Base-by-base conservation (phyloP, 139 green algal species). In the Astrephomene gubernaculifera region DNA sequence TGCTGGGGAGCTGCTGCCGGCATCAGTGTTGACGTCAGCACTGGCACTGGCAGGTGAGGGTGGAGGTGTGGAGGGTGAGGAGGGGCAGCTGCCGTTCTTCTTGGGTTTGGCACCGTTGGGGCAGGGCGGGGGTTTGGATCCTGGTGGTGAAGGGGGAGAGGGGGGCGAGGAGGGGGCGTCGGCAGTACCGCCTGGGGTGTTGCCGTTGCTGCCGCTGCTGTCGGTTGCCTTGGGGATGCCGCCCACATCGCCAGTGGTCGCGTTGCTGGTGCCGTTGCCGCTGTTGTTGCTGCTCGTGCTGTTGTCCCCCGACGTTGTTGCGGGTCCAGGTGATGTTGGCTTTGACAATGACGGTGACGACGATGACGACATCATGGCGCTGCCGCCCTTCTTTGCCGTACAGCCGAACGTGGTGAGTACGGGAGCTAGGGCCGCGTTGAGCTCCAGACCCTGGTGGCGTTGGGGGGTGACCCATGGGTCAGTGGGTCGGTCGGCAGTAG, bases 351-450 rank as follows among this genome's bases (percentile, higher is more conserved):
- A 5, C n/a, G 57, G 17, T n/a, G 57, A 5, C 21, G 29, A 24
- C 5, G 57, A 24, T 65, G 21, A 9, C 57, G 14, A 24, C 5
- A 12, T 12, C 49, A 57, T 12, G 49, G 49, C 49, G 14, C 14
- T n/a, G 14, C 14, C 57, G 5, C 14, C 57, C 21, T 19, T n/a
- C 17, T 9, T n/a, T 8, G 17, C 57, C 21, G 57, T n/a, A 25
- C 76, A 83, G 57, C 60, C 60, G 76, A 45, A 72, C 1, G 39
- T 21, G 12, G 29, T 60, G 3, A 78, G 70, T 25, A 78, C 41
- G 25, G 70, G 70, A 27, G 7, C 38, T 41, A 83, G 60, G 3
- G 76, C 76, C 3, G 60, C 41, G 3, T 3, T 19, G 22, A 83
- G 76, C 22, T 60, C 57, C 19, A 45, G 53, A 19, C 76, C 76